Base-by-base conservation (phyloP, 2,329 filamentous ascomycete species). In the Fusarium virguliforme region DNA sequence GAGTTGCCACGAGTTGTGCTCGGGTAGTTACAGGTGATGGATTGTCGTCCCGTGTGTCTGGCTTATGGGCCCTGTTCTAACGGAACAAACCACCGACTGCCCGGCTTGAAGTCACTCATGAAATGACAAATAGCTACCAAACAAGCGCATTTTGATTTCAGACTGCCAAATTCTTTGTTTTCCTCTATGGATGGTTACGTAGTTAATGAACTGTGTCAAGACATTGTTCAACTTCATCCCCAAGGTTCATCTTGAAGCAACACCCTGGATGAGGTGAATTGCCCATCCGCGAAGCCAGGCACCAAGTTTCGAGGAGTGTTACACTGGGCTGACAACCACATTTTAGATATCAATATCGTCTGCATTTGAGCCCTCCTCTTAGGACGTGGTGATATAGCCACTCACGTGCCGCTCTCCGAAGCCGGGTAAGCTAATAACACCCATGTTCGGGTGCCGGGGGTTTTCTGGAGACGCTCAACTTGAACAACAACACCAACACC, bases 341-440 rank as follows among this genome's bases (percentile, higher is more conserved):
- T 32, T 50, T 18, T 32, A 32, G 9, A 50, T 35, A 35, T 10
- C 32, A 12, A 10, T 4, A 35, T 9, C 5, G 8, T 35, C 24
- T 43, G 18, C 40, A 8, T 43, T 24, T 24, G 1, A 13, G 22
- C 24, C 40, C 9, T 50, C 15, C 28, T 50, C 38, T 24, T 12
- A 8, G 46, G 7, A 18, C 15, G 26, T 6, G 46, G 18, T 50
- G 28, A 32, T 50, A 26, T 26, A 69, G 66, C 56, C 56, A 69
- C 58, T 55, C 66, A 69, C 66, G 66, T 70, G 62, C 38, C 13
- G 22, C 26, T 65, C 30, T 41, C 35, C 46, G 34, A 37, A 40
- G 24, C 32, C 34, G 60, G 60, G 68, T 8, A 37, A 53, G 59
- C 55, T 51, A 41, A 46, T 18, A 24, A 56, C 26, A 30, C 32